Evolutionary conservation across 2,329 filamentous ascomycete species (phyloP), one percentile per base, ranked within the genome.

Genomic region (Aspergillus nomiae): DNA sequence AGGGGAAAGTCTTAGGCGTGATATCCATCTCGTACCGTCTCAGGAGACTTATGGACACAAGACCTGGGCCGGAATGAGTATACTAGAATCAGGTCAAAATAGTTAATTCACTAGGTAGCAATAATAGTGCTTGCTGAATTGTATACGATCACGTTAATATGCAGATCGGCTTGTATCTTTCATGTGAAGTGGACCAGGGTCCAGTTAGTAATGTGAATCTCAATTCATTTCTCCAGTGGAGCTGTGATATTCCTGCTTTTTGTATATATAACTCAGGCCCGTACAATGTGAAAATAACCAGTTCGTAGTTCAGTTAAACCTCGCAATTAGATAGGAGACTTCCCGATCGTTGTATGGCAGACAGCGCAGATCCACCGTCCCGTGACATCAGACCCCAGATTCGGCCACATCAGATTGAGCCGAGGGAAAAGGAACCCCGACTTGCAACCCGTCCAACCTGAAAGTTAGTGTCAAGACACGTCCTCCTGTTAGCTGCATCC

Each of bases 1-100:
- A 74, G 32, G 78, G 76, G 71, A 87, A 88, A 55, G 82, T 79
- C 62, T 72, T 69, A 26, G 76, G 76, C 66, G 84, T 81, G 67
- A 89, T 76, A 59, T 89, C 87, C 87, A 90, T 90, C 16, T 55
- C 36, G 24, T 24, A 12, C 14, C 10, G 9, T 21, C 26, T 21
- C 28, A 12, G 11, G 21, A 51, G 48, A 11, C 48, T 16, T 51
- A 12, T 51, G n/a, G 28, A 32, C 10, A 30, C 28, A 21, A 30
- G 12, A 34, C 21, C 10, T 12, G 3, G 16, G 10, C 2, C 4
- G 11, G 7, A 11, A n/a, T 21, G 16, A 19, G 28, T 32, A 32
- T 11, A 16, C 28, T 12, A 3, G 19, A 32, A 34, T n/a, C 16
- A 14, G 19, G 7, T 9, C n/a, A 6, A 51, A 14, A 12, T 34